A percentile compares a stretch with the other conserved stretches of the same genome.
These are phyloP conservation scores for Fraxinus latifolia DNA, from an alignment of 305 asterid species.

Conservation along the genomic window DNA sequence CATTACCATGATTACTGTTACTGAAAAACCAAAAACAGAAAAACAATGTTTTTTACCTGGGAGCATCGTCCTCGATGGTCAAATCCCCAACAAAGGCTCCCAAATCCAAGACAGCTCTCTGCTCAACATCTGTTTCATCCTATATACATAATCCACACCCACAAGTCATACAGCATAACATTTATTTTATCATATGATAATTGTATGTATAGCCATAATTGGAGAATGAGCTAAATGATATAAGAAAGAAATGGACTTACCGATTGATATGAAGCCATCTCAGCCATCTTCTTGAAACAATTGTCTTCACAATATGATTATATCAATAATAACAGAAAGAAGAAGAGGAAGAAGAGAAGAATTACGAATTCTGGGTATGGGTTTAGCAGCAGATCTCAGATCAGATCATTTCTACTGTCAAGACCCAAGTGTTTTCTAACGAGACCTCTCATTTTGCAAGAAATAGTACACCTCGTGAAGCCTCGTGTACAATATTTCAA, in stretches of 20 bases:
- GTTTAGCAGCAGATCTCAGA: conserved; percentile 1
- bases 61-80: conserved; percentile 62
- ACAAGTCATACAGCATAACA: background rate
- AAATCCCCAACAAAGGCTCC: conserved; percentile 77
- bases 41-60: conserved; percentile 42
- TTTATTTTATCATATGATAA: background rate
- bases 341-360: background rate
- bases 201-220: background rate
- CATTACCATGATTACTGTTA: background rate
- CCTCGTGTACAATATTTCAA: background rate
- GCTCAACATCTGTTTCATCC: conserved; percentile 36
- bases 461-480: background rate
- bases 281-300: background rate
- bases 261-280: conserved; percentile 1
- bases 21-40: conserved; percentile 13
- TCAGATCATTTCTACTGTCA: background rate
- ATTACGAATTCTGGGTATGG: background rate
- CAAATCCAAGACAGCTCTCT: conserved; percentile 45
- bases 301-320: background rate
- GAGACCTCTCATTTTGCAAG: background rate
- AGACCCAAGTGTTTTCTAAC: background rate
- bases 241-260: background rate
- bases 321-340: background rate
- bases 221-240: background rate
- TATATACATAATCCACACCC: conserved; percentile 10